Evolutionary conservation across 139 green algal genomes (phyloP).

Genomic region (Tetratostichococcus sp.): DNA sequence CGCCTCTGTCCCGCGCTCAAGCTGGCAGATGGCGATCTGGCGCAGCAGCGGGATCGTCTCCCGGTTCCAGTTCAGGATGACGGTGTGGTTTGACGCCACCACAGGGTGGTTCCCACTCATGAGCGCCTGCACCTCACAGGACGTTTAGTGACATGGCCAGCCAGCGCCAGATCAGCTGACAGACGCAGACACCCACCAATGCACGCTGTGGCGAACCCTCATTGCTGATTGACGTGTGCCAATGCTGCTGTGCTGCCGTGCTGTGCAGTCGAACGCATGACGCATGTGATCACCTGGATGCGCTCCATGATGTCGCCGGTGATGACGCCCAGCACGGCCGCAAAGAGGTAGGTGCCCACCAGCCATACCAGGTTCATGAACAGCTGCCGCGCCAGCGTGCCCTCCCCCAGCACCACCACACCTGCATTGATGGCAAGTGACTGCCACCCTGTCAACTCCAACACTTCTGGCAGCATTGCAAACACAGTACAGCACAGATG

Average conservation of each 20-base stretch:
- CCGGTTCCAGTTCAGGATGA: conserved; percentile 33
- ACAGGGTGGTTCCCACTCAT: conserved; percentile 28
- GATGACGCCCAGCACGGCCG: conserved; percentile 28
- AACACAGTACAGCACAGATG: too few species aligned
- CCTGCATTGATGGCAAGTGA: too few species aligned
- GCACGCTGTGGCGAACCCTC: too few species aligned
- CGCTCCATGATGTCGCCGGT: conserved; percentile 27
- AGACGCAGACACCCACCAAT: too few species aligned
- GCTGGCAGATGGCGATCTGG: conserved; percentile 24
- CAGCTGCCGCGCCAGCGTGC: conserved; percentile 9
- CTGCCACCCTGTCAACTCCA: too few species aligned
- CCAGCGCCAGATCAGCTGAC: too few species aligned
- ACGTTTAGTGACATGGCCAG: too few species aligned
- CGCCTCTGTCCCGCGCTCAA: conserved; percentile 9
- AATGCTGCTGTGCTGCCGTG: too few species aligned
- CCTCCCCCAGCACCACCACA: conserved; percentile 27
- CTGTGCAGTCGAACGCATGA: too few species aligned
- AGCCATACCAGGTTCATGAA: conserved; percentile 30
- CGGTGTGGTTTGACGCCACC: conserved; percentile 28
- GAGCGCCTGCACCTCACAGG: neutral
- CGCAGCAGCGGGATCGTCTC: conserved; percentile 28
- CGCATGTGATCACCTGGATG: conserved; percentile 4
- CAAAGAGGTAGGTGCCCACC: conserved; percentile 36
- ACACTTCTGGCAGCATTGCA: too few species aligned
- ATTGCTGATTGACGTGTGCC: too few species aligned